Percentiles rank a stretch among this genome's conserved stretches.
Conservation (phyloP, 345 rosid species). For the Alliaria petiolata region DNA sequence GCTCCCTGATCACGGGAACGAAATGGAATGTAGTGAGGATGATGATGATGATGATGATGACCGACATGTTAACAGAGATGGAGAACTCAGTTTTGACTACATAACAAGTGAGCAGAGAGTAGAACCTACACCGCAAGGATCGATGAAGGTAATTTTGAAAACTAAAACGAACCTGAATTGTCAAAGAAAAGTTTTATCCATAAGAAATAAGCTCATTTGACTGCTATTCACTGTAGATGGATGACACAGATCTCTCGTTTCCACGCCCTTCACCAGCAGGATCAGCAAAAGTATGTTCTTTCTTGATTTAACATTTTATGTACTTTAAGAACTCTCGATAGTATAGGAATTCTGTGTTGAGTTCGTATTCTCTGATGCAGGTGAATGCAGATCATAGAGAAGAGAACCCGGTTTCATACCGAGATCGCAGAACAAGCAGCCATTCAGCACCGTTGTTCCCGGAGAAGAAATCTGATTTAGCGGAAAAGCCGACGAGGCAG, state of each 20-base stretch:
- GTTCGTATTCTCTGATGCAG: conserved; percentile 11
- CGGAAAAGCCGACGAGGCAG: conserved; percentile 49
- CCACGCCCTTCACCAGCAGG: conserved; percentile 43
- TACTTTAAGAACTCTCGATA: not conserved
- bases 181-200: not conserved
- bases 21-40: conserved; percentile 51
- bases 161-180: not conserved
- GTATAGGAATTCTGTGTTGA: not conserved
- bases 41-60: conserved; percentile 41
- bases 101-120: conserved; percentile 48
- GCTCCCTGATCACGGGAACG: conserved; percentile 66
- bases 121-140: conserved; percentile 50
- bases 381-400: conserved; percentile 15
- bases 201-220: not conserved
- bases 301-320: not conserved
- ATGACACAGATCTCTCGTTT: conserved; percentile 54
- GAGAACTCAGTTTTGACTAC: conserved; percentile 90
- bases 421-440: conserved; percentile 47
- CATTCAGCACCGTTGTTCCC: conserved; percentile 82
- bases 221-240: conserved; percentile 42
- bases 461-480: conserved; percentile 55
- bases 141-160: conserved; percentile 58
- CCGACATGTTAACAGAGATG: conserved; percentile 43
- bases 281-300: conserved; percentile 54
- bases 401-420: conserved; percentile 13